Base-by-base conservation (phyloP, 306 rosid genomes). In the Heteromeles arbutifolia region DNA sequence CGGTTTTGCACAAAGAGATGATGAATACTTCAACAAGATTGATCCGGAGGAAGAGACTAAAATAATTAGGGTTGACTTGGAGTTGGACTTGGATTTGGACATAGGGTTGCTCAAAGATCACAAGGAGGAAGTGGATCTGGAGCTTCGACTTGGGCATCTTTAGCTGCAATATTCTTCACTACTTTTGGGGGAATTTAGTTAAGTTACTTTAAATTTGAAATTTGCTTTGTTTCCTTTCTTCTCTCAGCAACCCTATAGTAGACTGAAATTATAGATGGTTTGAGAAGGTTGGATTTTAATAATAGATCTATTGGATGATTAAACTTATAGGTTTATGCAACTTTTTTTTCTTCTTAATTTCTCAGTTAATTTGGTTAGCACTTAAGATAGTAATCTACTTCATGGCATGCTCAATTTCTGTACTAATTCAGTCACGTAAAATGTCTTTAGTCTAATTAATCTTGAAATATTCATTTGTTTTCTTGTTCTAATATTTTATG, bases 111-210 rank as follows among this genome's bases (percentile, higher is more conserved):
- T 82, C 67, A 78, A 85, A 78, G 83, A 85, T 71, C 84, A 44
- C 7, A 61, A 74, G 28, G 87, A 88, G 82, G 85, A 83, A 61
- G 80, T 93, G 57, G 98, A 93, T 85, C 84, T 93, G 91, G 98
- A 93, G 84, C 93, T 93, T 80, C 91, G 95, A 78, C 96, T 93
- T 17, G 89, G 87, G 53, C 73, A 66, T 76, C 65, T 74, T 44
- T 48, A 65, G 65, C 21, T 75, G 72, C 65, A 75, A 58, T 57
- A n/a, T 57, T 57, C 50, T 52, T 79, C 78, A 48, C 64, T 11
- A 43, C 39, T 65, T 31, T 19, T 48, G 37, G 52, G 74, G 28
- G 18, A 19, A n/a, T 22, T 24, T 25, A 50, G 56, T 50, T 17
- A 59, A 59, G 29, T 10, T 59, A 59, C 2, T 61, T 61, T 12